Percentiles rank a stretch among this genome's conserved stretches.
These are phyloP conservation scores for Melianthus villosus DNA, from an alignment of 441 rosid species.

Conservation along the genomic window DNA sequence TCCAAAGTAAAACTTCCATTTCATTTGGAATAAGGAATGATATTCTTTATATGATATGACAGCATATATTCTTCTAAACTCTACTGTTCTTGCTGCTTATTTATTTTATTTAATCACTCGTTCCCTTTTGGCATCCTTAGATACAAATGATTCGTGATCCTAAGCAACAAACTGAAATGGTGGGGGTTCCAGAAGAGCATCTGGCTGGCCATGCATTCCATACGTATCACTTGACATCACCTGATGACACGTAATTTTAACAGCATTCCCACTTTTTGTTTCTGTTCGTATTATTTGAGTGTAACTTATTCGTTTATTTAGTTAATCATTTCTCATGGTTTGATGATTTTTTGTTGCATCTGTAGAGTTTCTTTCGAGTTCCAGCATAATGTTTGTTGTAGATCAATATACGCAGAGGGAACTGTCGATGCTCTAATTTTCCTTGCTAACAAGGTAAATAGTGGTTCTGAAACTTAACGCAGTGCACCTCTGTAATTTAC, in stretches of 20 bases:
- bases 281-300: too few species aligned
- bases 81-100: too few species aligned
- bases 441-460: constrained; percentile 87
- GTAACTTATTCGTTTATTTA: too few species aligned
- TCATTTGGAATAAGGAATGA: too few species aligned
- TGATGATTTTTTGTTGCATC: too few species aligned
- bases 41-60: too few species aligned
- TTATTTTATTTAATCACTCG: not conserved
- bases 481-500: too few species aligned
- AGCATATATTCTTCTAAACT: too few species aligned
- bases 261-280: too few species aligned
- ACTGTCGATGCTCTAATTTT: constrained; percentile 75
- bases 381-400: constrained; percentile 91
- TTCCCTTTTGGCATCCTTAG: constrained; percentile 12
- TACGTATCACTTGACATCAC: constrained; percentile 72
- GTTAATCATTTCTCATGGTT: too few species aligned
- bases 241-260: constrained; percentile 53
- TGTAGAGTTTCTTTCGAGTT: constrained; percentile 83
- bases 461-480: too few species aligned
- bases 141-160: constrained; percentile 73
- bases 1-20: too few species aligned
- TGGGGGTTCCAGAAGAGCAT: constrained; percentile 80
- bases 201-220: constrained; percentile 81
- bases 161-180: constrained; percentile 52
- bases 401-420: constrained; percentile 89